Base-by-base conservation (phyloP, 441 rosid species). In the Erodium texanum region DNA sequence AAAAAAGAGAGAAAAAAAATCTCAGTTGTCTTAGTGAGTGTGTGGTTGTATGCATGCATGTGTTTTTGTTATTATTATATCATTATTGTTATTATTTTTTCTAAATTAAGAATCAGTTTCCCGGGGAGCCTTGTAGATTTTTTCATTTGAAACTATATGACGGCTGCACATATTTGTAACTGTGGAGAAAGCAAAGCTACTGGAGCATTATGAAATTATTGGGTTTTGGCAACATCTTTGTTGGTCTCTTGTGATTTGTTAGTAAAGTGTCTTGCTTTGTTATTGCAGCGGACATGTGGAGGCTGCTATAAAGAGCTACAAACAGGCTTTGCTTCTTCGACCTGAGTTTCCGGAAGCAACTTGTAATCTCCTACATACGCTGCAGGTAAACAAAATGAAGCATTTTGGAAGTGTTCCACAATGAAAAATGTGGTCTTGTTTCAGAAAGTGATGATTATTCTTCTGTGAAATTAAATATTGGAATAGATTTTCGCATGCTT, bases 331-430 rank as follows among this genome's bases (percentile, higher is more conserved):
- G 77, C 68, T 71, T 56, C 82, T 92, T 65, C 88, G 99, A 58
- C 82, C 97, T 8, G 98, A 94, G 72, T 94, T 94, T 66, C 99
- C 99, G 62, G 99, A 94, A 82, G 99, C 98, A 50, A 94, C 97
- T 8, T 94, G 98, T 82, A 94, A 94, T 76, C 97, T 94, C 75
- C 78, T 92, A 64, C 99, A 94, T 76, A 89, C 99, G 15, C 77
- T 94, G 66, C 98, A 92, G 93, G 99, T 91, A 85, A 62, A 5
- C 23, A 43, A 12, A 22, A 22, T 20, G 64, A 27, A 27, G 27
- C n/a, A 23, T 61, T 2, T 61, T 61, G 29, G 59, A 50, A 52
- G 22, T 38, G 11, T 52, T 16, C 22, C 18, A 16, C 9, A 1
- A 18, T 52, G 22, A 0, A 1, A 52, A 16, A 16, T 18, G n/a